Evolutionary conservation across 164 flowering plant species (phyloP), one percentile per base, ranked within the genome.

Genomic region (Vitis rotundifolia): DNA sequence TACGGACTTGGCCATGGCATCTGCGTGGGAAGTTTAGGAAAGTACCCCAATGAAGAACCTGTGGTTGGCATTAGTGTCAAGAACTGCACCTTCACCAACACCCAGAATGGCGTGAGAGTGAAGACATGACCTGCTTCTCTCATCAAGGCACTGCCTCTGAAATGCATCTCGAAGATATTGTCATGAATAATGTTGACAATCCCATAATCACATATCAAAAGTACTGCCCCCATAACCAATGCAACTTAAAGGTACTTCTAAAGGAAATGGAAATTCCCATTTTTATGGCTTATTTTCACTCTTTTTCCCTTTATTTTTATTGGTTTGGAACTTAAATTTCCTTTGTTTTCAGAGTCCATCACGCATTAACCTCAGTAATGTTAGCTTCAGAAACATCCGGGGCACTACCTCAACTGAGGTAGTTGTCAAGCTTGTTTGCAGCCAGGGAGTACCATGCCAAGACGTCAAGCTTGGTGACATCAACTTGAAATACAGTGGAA

Each of bases 341-440:
- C 22, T 2, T 3, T 19, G 53, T 26, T 13, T 3, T 29, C 2
- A 18, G 1, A n/a, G 4, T n/a, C 13, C 66, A 5, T 80, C 79
- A 5, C 56, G 22, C 4, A 76, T 83, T 8, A 67, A 83, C 58
- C 70, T 81, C 49, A 67, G 63, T 18, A 44, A 80, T 29, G 74
- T 83, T 3, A 69, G 49, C 15, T 78, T 62, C 72, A 70, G 22
- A 15, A 72, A 83, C 71, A 77, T 81, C 1, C 5, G 70, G 53
- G 84, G 84, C 13, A 76, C 67, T 5, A 73, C 84, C 1, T 60
- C 14, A 0, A 29, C 79, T 1, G 29, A 64, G 10, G 68, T 73
- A 2, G 83, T 86, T 9, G 80, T 83, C 1, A 61, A n/a, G 15
- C 59, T 85, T 14, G 14, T 64, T 0, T 85, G 88, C 69, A 83